phyloP scores from a whole-genome alignment of 1,284 basidiomycete species.

The Ceratorhiza oryzae-sativae region DNA sequence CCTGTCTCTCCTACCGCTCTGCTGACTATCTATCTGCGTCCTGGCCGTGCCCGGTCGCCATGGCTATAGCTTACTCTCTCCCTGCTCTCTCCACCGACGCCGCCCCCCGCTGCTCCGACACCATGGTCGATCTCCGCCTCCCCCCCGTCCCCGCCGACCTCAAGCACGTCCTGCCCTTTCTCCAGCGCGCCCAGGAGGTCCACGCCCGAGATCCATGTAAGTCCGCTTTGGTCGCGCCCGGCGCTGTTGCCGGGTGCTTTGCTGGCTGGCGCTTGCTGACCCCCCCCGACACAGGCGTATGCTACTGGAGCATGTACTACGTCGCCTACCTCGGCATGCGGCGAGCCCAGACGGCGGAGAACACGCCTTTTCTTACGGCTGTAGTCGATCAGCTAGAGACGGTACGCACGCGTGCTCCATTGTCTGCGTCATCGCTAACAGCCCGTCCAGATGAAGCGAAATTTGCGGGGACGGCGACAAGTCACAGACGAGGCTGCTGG shows the following conservation, averaged over 20 bases:
- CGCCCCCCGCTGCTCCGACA: background rate
- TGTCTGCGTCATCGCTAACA: constrained; percentile 14
- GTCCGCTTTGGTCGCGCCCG: constrained; percentile 9
- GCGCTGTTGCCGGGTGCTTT: background rate
- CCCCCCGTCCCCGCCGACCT: constrained; percentile 40
- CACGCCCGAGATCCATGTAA: constrained; percentile 43
- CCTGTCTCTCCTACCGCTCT: constrained; percentile 1
- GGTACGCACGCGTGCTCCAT: constrained; percentile 3
- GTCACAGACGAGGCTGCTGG: constrained; percentile 41
- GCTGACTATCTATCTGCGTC: constrained; percentile 5
- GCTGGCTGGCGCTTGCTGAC: constrained; percentile 19
- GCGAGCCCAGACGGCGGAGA: constrained; percentile 7
- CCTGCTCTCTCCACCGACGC: background rate
- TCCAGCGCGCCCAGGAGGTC: constrained; percentile 43
- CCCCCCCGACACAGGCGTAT: background rate
- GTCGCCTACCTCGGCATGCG: constrained; percentile 16
- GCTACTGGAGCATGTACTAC: constrained; percentile 34
- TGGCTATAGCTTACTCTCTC: constrained; percentile 31
- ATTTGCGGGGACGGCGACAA: constrained; percentile 5
- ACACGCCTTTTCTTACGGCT: constrained; percentile 18
- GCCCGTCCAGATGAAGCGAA: constrained; percentile 13
- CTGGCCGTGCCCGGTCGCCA: background rate
- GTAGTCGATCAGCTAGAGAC: constrained; percentile 22
- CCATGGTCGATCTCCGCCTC: constrained; percentile 21
- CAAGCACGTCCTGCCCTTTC: constrained; percentile 40